Percentiles rank a stretch among this genome's conserved stretches.
phyloP scores from a whole-genome alignment of 805 yeast genomes.

The Hanseniaspora pseudoguilliermondii region DNA sequence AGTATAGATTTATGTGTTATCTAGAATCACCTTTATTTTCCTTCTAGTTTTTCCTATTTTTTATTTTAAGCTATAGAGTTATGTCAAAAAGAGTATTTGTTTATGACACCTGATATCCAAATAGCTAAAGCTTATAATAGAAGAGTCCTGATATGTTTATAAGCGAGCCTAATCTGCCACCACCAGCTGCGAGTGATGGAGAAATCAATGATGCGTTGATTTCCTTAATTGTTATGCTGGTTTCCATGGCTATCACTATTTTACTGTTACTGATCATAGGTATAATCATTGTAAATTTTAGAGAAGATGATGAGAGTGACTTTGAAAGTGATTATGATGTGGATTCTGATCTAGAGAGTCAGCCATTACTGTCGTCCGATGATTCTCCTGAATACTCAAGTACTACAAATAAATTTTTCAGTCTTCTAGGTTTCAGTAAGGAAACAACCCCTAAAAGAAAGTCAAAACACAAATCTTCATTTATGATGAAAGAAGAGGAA shows the following conservation, averaged over 20 bases:
- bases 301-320: slow-evolving; percentile 1
- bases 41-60: too few relatives aligned
- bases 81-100: too few relatives aligned
- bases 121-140: background rate
- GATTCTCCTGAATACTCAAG: background rate
- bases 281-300: background rate
- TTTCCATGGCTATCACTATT: slow-evolving; percentile 9
- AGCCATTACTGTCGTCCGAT: background rate
- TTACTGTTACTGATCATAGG: background rate
- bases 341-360: slow-evolving; percentile 1
- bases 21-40: too few relatives aligned
- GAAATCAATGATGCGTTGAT: background rate
- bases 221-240: slow-evolving; percentile 1
- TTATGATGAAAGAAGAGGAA: slow-evolving; percentile 6
- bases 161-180: background rate
- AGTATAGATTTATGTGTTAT: too few relatives aligned
- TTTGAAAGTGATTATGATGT: background rate
- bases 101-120: background rate
- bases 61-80: too few relatives aligned
- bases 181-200: background rate
- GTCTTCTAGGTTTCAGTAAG: slow-evolving; percentile 12
- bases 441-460: slow-evolving; percentile 26
- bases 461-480: slow-evolving; percentile 8
- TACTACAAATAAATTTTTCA: background rate
- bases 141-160: background rate